Percentiles rank a stretch among this genome's conserved stretches.
Evolutionary conservation across 176 grass and related monocot species (phyloP).

Genomic region (Carex kokanica): DNA sequence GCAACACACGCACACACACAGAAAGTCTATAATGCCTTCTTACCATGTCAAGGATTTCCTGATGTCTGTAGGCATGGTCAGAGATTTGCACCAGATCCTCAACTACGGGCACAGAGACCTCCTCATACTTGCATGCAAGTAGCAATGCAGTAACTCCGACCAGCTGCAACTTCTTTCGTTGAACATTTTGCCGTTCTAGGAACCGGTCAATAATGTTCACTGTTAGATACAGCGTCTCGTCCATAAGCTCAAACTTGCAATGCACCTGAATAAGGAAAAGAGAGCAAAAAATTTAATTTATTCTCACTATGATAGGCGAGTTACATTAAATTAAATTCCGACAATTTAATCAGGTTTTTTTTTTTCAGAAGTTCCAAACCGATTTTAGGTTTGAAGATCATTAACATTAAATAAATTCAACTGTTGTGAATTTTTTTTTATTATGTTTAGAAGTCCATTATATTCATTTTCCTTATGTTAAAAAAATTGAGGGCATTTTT

Average conservation of each 20-base stretch:
- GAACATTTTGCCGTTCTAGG: conserved; percentile 58
- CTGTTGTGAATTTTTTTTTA: neutral
- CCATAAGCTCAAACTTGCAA: conserved; percentile 91
- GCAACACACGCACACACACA: neutral
- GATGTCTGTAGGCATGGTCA: conserved; percentile 61
- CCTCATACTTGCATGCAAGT: conserved; percentile 93
- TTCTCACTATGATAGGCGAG: neutral
- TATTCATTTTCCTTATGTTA: too few relatives aligned
- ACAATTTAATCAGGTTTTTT: neutral
- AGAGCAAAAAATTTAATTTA: neutral
- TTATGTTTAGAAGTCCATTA: neutral
- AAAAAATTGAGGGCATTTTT: neutral
- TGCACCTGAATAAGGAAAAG: conserved; percentile 56
- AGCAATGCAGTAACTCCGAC: conserved; percentile 91
- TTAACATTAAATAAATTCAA: neutral
- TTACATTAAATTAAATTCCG: neutral
- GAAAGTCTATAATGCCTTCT: conserved; percentile 10
- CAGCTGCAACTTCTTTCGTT: conserved; percentile 79
- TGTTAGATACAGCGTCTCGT: conserved; percentile 87
- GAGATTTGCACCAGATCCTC: conserved; percentile 77
- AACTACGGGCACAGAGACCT: conserved; percentile 84
- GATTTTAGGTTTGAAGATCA: neutral
- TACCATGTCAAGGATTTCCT: conserved; percentile 89
- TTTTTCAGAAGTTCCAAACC: neutral
- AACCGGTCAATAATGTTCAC: conserved; percentile 95